These are phyloP conservation scores for Pseudohalonectria lignicola DNA, from an alignment of 2,329 filamentous ascomycete genomes.

Conservation along the genomic window DNA sequence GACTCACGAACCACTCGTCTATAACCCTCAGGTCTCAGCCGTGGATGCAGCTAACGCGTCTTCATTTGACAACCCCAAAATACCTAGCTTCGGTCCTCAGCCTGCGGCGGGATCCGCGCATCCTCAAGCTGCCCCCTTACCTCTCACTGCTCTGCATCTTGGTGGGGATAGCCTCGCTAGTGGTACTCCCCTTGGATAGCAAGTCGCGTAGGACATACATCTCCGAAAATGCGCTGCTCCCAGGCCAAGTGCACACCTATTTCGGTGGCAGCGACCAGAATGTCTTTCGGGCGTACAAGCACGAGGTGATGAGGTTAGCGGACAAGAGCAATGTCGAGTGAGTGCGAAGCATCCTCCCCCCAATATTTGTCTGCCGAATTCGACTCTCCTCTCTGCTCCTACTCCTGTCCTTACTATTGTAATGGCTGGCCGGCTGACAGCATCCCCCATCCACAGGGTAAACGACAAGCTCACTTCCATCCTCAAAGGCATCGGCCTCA, in stretches of 20 bases:
- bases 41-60: neutral
- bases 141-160: conserved; percentile 76
- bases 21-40: neutral
- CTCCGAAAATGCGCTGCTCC: conserved; percentile 91
- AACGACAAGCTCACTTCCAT: conserved; percentile 67
- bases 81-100: conserved; percentile 48
- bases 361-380: neutral
- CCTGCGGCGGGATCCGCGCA: conserved; percentile 68
- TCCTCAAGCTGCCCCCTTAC: conserved; percentile 78
- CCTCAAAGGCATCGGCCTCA: conserved; percentile 68
- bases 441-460: conserved; percentile 27
- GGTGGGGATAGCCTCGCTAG: conserved; percentile 79
- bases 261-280: conserved; percentile 95
- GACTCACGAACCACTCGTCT: conserved; percentile 1
- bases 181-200: conserved; percentile 78
- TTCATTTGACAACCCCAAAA: neutral
- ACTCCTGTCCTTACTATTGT: too few relatives aligned
- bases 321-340: conserved; percentile 41
- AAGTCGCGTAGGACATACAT: conserved; percentile 93
- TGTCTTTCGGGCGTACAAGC: conserved; percentile 79
- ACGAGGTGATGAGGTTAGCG: conserved; percentile 61
- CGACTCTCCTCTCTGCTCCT: neutral
- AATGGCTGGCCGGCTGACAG: too few relatives aligned
- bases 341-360: neutral
- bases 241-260: conserved; percentile 95